These are phyloP conservation scores for Teratosphaeria gauchensis DNA, from an alignment of 2,329 filamentous ascomycete species.

Conservation along the genomic window DNA sequence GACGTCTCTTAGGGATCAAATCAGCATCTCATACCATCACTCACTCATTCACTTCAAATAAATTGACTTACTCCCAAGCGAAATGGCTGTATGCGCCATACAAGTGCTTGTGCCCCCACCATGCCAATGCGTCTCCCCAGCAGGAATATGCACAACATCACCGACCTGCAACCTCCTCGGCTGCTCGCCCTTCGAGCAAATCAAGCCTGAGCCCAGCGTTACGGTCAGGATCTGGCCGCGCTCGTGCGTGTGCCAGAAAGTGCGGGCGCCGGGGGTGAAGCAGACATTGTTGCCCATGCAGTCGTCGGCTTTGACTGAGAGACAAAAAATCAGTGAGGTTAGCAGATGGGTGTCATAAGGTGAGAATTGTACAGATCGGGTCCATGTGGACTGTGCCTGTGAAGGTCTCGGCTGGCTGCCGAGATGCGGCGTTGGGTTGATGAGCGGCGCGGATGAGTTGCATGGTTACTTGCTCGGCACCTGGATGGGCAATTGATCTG, in stretches of 20 bases:
- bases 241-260: conserved; percentile 38
- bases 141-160: conserved; percentile 32
- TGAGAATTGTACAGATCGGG: conserved; percentile 10
- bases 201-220: conserved; percentile 31
- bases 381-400: conserved; percentile 21
- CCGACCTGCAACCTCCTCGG: conserved; percentile 30
- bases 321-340: background rate
- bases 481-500: background rate
- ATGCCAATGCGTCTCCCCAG: conserved; percentile 38
- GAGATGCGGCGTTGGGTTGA: conserved; percentile 16
- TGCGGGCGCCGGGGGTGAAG: conserved; percentile 36
- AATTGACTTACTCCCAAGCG: conserved; percentile 26
- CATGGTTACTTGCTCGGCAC: conserved; percentile 9
- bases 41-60: background rate
- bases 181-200: conserved; percentile 33
- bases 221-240: conserved; percentile 36
- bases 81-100: conserved; percentile 33
- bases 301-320: conserved; percentile 12
- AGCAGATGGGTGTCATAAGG: background rate
- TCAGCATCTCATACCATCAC: background rate
- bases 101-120: conserved; percentile 32
- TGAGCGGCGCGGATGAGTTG: conserved; percentile 20
- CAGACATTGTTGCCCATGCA: conserved; percentile 30
- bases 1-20: conserved; percentile 18
- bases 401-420: conserved; percentile 21